Percentiles rank a stretch among this genome's conserved stretches.
phyloP scores from a whole-genome alignment of 2,329 filamentous ascomycete species.

The Claviceps spartinae region DNA sequence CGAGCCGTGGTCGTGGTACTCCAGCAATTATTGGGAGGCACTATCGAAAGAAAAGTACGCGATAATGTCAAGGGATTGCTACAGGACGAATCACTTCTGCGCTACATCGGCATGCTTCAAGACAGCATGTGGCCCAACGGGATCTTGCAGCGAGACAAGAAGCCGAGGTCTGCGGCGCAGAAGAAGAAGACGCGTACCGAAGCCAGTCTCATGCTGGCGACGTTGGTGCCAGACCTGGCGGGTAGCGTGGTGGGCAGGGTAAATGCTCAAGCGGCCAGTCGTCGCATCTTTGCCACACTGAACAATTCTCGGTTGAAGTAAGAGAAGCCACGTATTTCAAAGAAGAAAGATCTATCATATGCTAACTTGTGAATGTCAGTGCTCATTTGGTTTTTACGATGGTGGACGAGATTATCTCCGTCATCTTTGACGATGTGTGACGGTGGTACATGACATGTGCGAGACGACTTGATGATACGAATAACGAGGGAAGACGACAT shows the following conservation, averaged over 20 bases:
- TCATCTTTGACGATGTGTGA: slow-evolving; percentile 41
- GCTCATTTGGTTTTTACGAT: slow-evolving; percentile 58
- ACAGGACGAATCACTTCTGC: slow-evolving; percentile 65
- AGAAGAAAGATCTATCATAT: neutral
- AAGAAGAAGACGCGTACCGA: slow-evolving; percentile 73
- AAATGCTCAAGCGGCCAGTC: slow-evolving; percentile 82
- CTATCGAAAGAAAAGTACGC: slow-evolving; percentile 87
- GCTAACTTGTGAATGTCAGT: slow-evolving; percentile 20
- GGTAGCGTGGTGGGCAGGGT: slow-evolving; percentile 84
- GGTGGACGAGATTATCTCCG: slow-evolving; percentile 54
- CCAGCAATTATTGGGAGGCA: slow-evolving; percentile 88
- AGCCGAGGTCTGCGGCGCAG: slow-evolving; percentile 52
- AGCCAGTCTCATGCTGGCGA: slow-evolving; percentile 78
- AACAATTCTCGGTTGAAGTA: slow-evolving; percentile 88
- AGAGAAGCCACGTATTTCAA: slow-evolving; percentile 18
- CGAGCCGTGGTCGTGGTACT: slow-evolving; percentile 91
- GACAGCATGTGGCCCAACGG: slow-evolving; percentile 75
- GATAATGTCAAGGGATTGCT: slow-evolving; percentile 64
- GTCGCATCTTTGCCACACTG: slow-evolving; percentile 77
- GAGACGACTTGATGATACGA: neutral
- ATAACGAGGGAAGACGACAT: neutral
- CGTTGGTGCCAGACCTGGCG: slow-evolving; percentile 78
- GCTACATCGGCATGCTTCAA: slow-evolving; percentile 60
- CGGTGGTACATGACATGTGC: neutral
- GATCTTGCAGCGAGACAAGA: slow-evolving; percentile 32